Conservation (phyloP, 2,329 filamentous ascomycete species). For the Pseudogymnoascus sp. region DNA sequence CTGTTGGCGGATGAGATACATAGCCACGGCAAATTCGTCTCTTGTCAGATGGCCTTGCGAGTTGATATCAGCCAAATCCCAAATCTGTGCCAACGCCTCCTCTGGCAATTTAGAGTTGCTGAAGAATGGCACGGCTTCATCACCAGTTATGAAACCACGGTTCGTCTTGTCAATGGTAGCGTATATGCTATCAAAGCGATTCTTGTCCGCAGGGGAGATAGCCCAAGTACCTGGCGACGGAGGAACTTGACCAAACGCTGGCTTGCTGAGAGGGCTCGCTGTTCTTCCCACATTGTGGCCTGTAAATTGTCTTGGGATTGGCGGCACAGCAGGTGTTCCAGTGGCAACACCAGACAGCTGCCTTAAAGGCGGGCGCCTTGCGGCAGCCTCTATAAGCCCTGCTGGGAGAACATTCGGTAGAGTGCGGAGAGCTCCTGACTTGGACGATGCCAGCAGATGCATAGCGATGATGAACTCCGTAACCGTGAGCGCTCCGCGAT, state of each 20-base stretch:
- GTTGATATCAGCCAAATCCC: slow-evolving; percentile 92
- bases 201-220: slow-evolving; percentile 74
- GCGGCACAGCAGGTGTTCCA: slow-evolving; percentile 40
- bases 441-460: slow-evolving; percentile 90
- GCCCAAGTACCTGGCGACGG: slow-evolving; percentile 54
- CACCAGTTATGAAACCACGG: slow-evolving; percentile 79
- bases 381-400: slow-evolving; percentile 82
- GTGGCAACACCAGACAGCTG: slow-evolving; percentile 29
- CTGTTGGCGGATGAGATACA: slow-evolving; percentile 93
- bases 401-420: slow-evolving; percentile 75
- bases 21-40: slow-evolving; percentile 94
- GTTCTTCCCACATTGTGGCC: slow-evolving; percentile 51
- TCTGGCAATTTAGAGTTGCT: slow-evolving; percentile 85
- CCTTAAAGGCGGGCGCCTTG: slow-evolving; percentile 49
- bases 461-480: slow-evolving; percentile 98
- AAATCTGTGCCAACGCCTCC: slow-evolving; percentile 85
- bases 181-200: slow-evolving; percentile 80
- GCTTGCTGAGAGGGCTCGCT: slow-evolving; percentile 47
- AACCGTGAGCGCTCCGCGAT: slow-evolving; percentile 74
- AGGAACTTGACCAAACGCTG: slow-evolving; percentile 34
- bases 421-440: slow-evolving; percentile 69
- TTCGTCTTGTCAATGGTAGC: slow-evolving; percentile 71
- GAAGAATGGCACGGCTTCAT: slow-evolving; percentile 90
- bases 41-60: slow-evolving; percentile 75
- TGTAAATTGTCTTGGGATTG: slow-evolving; percentile 76